Evolutionary conservation across 2,329 filamentous ascomycete genomes (phyloP).

Genomic region (Dryadomyces quercus-mongolicae): DNA sequence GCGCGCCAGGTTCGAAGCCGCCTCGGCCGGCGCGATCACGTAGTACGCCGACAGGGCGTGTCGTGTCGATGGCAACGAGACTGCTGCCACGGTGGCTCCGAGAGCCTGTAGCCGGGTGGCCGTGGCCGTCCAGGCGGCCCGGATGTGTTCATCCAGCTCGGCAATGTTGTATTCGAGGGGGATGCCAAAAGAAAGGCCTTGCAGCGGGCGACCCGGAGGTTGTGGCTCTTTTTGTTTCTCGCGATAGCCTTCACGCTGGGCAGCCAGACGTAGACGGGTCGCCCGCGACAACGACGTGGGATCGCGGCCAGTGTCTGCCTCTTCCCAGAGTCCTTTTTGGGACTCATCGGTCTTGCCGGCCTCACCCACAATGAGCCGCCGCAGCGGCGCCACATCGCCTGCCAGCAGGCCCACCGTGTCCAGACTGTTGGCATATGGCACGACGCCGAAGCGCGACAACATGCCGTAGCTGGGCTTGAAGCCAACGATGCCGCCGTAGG

Average conservation of each 20-base stretch:
- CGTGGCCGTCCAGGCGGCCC: conserved; percentile 53
- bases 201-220: conserved; percentile 1
- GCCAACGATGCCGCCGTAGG: conserved; percentile 71
- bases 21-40: conserved; percentile 86
- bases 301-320: conserved; percentile 44
- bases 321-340: conserved; percentile 7
- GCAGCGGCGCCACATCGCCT: conserved; percentile 35
- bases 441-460: conserved; percentile 72
- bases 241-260: conserved; percentile 5
- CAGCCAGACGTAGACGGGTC: conserved; percentile 37
- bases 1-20: conserved; percentile 89
- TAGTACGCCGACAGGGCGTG: conserved; percentile 90
- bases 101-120: conserved; percentile 45
- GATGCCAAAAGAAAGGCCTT: conserved; percentile 38
- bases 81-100: conserved; percentile 62
- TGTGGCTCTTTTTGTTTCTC: not conserved
- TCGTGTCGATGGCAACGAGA: conserved; percentile 73
- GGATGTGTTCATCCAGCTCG: conserved; percentile 62
- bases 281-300: conserved; percentile 55
- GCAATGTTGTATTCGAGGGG: conserved; percentile 77
- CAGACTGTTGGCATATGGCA: conserved; percentile 85
- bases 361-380: conserved; percentile 29
- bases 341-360: not conserved
- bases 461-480: conserved; percentile 90
- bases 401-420: conserved; percentile 79